A percentile compares a stretch with the other conserved stretches of the same genome.
Conservation (phyloP, 176 grass and related monocot genomes). For the Carex scoparia region DNA sequence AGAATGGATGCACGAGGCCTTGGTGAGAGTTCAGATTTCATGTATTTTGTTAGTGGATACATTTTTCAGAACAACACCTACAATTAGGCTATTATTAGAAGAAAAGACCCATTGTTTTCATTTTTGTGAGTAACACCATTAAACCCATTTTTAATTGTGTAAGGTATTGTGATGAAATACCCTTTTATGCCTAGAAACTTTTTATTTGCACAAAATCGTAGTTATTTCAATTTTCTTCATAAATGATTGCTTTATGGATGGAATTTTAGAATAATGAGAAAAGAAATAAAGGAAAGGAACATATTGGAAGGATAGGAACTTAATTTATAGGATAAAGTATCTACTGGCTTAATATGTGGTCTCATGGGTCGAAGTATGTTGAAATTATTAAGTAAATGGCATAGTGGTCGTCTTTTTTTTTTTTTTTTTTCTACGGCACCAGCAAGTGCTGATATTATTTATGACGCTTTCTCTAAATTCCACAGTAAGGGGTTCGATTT, state of each 20-base stretch:
- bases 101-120: not conserved
- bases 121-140: not conserved
- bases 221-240: not conserved
- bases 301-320: not conserved
- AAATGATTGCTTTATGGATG: not conserved
- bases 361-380: not conserved
- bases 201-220: not conserved
- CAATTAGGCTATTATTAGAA: conserved; percentile 9
- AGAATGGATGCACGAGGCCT: conserved; percentile 87
- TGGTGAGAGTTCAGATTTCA: conserved; percentile 46
- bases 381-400: not conserved
- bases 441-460: not conserved
- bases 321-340: not conserved
- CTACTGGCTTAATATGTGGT: not conserved
- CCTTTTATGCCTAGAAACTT: not conserved
- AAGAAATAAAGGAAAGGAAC: not conserved
- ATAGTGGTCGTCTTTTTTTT: not conserved
- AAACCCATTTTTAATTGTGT: not conserved
- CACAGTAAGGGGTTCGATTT: not conserved
- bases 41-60: not conserved
- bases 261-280: not conserved
- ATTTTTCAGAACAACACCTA: conserved; percentile 16
- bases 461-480: not conserved
- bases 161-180: not conserved
- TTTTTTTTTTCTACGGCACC: not conserved